Base-by-base conservation (phyloP, 345 rosid genomes). In the Pugionium cornutum region DNA sequence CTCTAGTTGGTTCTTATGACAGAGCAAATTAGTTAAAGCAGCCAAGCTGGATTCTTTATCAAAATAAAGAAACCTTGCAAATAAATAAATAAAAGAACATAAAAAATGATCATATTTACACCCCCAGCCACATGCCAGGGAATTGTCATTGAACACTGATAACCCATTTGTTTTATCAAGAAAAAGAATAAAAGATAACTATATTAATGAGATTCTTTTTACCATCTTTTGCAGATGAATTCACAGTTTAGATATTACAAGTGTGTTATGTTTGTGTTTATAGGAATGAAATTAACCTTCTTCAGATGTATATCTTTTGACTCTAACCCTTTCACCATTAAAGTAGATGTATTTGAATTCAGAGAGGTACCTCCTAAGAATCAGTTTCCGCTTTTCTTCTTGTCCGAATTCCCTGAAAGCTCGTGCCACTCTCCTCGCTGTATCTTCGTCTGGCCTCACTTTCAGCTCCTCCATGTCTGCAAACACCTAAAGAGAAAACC, bases 381-480 rank as follows among this genome's bases (percentile, higher is more conserved):
- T 72, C 67, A 86, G 58, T 68, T 81, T 74, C 35, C 37, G 75
- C 61, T 83, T 84, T 53, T 81, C 94, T 69, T 86, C 88, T 62
- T 82, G 79, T 8, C 89, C 94, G 29, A 84, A 72, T 64, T 64
- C 72, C 73, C 53, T 52, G 58, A 92, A 92, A 45, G 89, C 87
- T 6, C 69, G 68, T 1, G 85, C 91, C 44, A 92, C 75, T 81
- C 83, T 89, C 70, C 73, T 77, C 1, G 77, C 77, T 0, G 96
- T 80, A 66, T 89, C 86, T 79, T 89, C 94, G 11, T 92, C 96
- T 42, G 91, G 97, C 69, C 73, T 82, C 53, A 89, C 87, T 4
- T 87, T 77, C 68, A 92, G 72, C 78, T 89, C 97, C 76, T 92
- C 97, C 97, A 92, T 87, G 68, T 92, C 97, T 4, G 88, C 89